Percentiles rank a stretch among this genome's conserved stretches.
These are phyloP conservation scores for Lentinus brumalis DNA, from an alignment of 768 basidiomycete species.

Conservation along the genomic window DNA sequence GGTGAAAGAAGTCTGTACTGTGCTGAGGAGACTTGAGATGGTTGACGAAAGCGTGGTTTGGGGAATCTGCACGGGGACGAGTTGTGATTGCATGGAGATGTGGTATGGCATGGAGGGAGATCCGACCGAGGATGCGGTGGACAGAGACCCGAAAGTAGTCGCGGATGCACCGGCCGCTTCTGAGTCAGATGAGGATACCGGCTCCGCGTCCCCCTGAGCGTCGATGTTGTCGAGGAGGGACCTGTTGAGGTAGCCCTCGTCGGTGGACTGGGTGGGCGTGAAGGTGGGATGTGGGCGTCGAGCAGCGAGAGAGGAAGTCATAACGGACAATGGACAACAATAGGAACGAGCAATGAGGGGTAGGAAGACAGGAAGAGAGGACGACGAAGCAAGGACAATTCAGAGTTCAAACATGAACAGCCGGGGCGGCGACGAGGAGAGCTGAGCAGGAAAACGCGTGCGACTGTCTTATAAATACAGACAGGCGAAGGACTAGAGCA, in stretches of 20 bases:
- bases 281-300: slow-evolving; percentile 30
- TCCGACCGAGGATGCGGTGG: slow-evolving; percentile 51
- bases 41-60: slow-evolving; percentile 42
- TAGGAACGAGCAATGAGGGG: slow-evolving; percentile 24
- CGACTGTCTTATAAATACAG: slow-evolving; percentile 47
- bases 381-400: slow-evolving; percentile 21
- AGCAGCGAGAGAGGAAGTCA: slow-evolving; percentile 37
- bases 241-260: slow-evolving; percentile 87
- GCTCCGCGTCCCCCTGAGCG: slow-evolving; percentile 83
- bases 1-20: slow-evolving; percentile 35
- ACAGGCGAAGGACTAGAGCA: slow-evolving; percentile 34
- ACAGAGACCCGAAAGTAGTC: slow-evolving; percentile 49
- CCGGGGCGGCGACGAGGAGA: slow-evolving; percentile 35
- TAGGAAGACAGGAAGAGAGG: slow-evolving; percentile 12
- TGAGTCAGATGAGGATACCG: slow-evolving; percentile 52
- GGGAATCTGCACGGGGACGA: slow-evolving; percentile 52
- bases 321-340: slow-evolving; percentile 30
- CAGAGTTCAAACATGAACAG: slow-evolving; percentile 46
- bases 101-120: slow-evolving; percentile 62
- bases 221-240: slow-evolving; percentile 82
- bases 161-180: slow-evolving; percentile 44
- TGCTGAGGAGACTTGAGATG: slow-evolving; percentile 35
- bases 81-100: slow-evolving; percentile 48
- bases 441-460: slow-evolving; percentile 38
- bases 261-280: slow-evolving; percentile 36